phyloP scores from a whole-genome alignment of 2,329 filamentous ascomycete genomes.

The Hypoxylon sp. region DNA sequence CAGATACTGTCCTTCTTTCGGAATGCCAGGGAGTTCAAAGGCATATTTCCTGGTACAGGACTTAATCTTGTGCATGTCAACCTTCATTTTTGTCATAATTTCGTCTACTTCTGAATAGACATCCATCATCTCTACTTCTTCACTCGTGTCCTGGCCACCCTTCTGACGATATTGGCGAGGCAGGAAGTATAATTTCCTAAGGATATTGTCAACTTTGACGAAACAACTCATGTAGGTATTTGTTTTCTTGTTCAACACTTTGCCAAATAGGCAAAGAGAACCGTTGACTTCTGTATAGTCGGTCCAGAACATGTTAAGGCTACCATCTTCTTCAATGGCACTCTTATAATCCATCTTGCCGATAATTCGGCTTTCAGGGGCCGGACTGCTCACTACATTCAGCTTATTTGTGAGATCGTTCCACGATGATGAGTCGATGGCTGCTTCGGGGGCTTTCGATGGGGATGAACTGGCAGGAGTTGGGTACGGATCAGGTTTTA shows the following conservation, averaged over 20 bases:
- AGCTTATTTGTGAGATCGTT: slow-evolving; percentile 87
- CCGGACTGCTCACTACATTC: slow-evolving; percentile 84
- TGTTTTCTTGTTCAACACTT: slow-evolving; percentile 90
- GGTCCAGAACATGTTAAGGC: slow-evolving; percentile 94
- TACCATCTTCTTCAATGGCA: slow-evolving; percentile 94
- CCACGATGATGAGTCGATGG: slow-evolving; percentile 87
- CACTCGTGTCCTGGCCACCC: slow-evolving; percentile 76
- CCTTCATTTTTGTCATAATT: slow-evolving; percentile 88
- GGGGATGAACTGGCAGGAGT: slow-evolving; percentile 84
- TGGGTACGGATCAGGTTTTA: slow-evolving; percentile 75
- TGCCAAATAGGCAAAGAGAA: slow-evolving; percentile 93
- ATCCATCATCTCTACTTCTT: slow-evolving; percentile 87
- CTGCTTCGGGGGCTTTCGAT: slow-evolving; percentile 67
- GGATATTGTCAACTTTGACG: slow-evolving; percentile 93
- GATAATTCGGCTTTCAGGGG: slow-evolving; percentile 71
- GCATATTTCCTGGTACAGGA: slow-evolving; percentile 91
- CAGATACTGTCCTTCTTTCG: slow-evolving; percentile 89
- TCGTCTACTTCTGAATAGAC: slow-evolving; percentile 91
- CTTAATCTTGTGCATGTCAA: slow-evolving; percentile 95
- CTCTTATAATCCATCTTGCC: slow-evolving; percentile 88
- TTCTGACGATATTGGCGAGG: slow-evolving; percentile 75
- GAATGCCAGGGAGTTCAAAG: slow-evolving; percentile 89
- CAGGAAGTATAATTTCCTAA: slow-evolving; percentile 93
- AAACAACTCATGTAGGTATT: slow-evolving; percentile 89
- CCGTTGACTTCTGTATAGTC: slow-evolving; percentile 96